Evolutionary conservation across 2,329 filamentous ascomycete genomes (phyloP), one percentile per base, ranked within the genome.

Genomic region (Thelonectria olida): DNA sequence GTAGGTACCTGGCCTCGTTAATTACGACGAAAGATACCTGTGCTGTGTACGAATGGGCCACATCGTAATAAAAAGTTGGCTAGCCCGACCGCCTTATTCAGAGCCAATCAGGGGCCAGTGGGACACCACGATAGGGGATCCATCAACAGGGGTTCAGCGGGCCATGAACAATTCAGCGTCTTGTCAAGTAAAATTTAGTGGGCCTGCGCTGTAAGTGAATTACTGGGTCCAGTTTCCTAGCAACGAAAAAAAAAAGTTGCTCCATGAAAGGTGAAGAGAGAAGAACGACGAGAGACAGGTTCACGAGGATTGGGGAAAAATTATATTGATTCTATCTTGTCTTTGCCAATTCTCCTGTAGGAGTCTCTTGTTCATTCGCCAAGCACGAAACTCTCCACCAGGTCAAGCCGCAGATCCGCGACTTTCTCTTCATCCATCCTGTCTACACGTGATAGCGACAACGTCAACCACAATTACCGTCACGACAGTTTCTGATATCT

Each of bases 71-170:
- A 50, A 58, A 45, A 62, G 65, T 63, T 12, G 28, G 58, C 67
- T 70, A 54, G 65, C 51, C 36, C 58, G 54, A 58, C 58, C n/a
- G 61, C 38, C 17, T 12, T n/a, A 27, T 60, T 28, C 38, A 38
- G 22, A 25, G 28, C 73, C 73, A 75, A 75, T 75, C 68, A 74
- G 54, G 42, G 28, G 23, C 25, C 48, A 22, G 12, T 44, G 54
- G 60, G 41, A 45, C 66, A 62, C 62, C 69, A 74, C 67, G 64
- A 61, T 60, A 65, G 56, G 28, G 28, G 59, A 47, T 58, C 64
- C 61, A 66, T 68, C n/a, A 45, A 17, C 67, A 72, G 65, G 69
- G 69, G 69, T 64, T n/a, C n/a, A n/a, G n/a, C n/a, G n/a, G n/a
- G n/a, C n/a, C n/a, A n/a, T n/a, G n/a, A n/a, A n/a, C n/a, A n/a